These are phyloP conservation scores for Sutorius australiensis DNA, from an alignment of 768 basidiomycete species.

Conservation along the genomic window DNA sequence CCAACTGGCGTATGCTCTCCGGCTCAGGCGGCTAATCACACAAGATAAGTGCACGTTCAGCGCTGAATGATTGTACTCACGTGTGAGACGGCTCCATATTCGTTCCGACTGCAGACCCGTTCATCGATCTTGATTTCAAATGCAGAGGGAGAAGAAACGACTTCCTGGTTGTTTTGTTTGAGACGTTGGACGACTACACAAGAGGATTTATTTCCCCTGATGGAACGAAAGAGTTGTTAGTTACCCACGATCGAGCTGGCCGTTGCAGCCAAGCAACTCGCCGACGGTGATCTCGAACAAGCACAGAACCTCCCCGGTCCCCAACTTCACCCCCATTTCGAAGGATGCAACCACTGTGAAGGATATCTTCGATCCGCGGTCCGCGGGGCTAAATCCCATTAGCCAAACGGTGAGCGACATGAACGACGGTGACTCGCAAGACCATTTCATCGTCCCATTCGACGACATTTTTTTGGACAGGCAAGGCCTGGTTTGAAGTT, in stretches of 20 bases:
- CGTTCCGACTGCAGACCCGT: background rate
- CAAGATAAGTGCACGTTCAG: background rate
- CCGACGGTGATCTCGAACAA: background rate
- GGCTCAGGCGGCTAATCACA: background rate
- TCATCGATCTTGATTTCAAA: background rate
- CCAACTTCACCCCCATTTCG: constrained; percentile 3
- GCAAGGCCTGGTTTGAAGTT: no score
- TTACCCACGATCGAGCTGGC: background rate
- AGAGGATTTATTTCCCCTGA: background rate
- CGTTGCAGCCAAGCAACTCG: background rate
- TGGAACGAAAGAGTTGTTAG: background rate
- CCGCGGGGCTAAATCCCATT: background rate
- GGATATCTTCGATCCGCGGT: background rate
- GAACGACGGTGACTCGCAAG: background rate
- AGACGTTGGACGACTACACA: background rate
- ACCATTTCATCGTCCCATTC: constrained; percentile 2
- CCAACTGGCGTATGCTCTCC: background rate
- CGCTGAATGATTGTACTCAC: background rate
- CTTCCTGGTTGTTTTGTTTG: background rate
- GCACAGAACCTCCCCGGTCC: constrained; percentile 3
- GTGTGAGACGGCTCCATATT: background rate
- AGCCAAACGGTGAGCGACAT: background rate
- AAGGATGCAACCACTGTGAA: constrained; percentile 4
- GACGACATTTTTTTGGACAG: background rate
- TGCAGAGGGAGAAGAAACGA: background rate